Base-by-base conservation (phyloP, 495 filamentous ascomycete genomes). In the Penicillium arizonense region DNA sequence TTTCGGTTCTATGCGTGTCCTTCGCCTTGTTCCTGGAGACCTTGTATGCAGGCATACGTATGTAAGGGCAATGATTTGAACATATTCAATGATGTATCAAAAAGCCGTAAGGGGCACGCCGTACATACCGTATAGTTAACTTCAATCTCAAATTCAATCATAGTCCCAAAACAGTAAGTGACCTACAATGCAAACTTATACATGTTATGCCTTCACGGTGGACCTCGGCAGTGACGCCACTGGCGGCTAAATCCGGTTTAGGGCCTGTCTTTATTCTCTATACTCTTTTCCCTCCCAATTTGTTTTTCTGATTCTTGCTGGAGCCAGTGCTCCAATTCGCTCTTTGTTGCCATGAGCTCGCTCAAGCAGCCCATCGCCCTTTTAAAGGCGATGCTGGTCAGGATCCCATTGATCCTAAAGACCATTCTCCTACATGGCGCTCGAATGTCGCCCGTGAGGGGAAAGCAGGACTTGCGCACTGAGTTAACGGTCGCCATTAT, bases 391-490 rank as follows among this genome's bases (percentile, higher is more conserved):
- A 35, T 81, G 24, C 37, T 90, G 16, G 68, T 77, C 23, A 78
- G 84, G 52, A 59, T 90, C 2, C 91, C 91, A 0, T 61, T 90
- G 23, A 72, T 94, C 38, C 44, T 85, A 8, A 85, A 85, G 58
- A 84, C 84, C 3, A 70, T 86, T 18, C n/a, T 92, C 12, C 72
- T 79, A 32, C 89, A 95, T 68, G 64, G 83, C 3, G 71, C 95
- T 13, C 77, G 76, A 26, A 67, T 86, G 46, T 88, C 90, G 0
- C 76, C 83, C 18, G 83, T 79, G 2, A 80, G 86, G 0, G 77
- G 82, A 18, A 90, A 93, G 75, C 85, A 91, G 67, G 88, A 95
- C 62, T 70, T 97, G 11, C 81, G 84, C 33, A 93, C 88, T 10
- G 87, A 87, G 36, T 61, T 97, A 44, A 87, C 78, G 1, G 75